Evolutionary conservation across 2,329 filamentous ascomycete genomes (phyloP), one percentile per base, ranked within the genome.

Genomic region (Aspergillus sp.): DNA sequence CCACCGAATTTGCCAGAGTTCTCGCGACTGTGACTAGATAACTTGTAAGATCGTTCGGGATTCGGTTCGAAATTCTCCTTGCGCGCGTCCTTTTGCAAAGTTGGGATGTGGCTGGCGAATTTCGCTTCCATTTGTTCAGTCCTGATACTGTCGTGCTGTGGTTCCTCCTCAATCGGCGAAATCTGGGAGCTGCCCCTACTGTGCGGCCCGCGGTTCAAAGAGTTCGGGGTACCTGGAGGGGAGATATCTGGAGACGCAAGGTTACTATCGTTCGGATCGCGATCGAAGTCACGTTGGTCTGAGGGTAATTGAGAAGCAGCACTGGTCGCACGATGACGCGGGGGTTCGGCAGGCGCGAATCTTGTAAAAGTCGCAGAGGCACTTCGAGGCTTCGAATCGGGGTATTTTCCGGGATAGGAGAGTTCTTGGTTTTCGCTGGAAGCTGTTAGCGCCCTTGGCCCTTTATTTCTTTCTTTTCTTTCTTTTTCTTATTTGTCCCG

Each of bases 1-100:
- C 62, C 61, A 19, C 50, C 55, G 22, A 60, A 79, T 59, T 86
- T 83, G 7, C 82, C 83, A 3, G 84, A 84, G 60, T 79, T 63
- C 37, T 48, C 39, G 47, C 52, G 32, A 7, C 53, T 42, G 13
- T 46, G 39, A 42, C 53, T 55, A 10, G 53, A 52, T 7, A 54
- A 12, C 25, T 12, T 30, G 25, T 30, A 48, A 37, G 13, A 48
- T 48, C 9, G 51, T 38, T 47, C 39, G 57, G 7, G 22, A 30
- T 12, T 39, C 17, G 15, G 7, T 15, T 39, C 37, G 37, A 44
- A 13, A 25, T 17, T 33, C 17, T 48, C 49, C 45, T n/a, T 47
- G 44, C 35, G 45, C 20, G 33, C 35, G 38, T 37, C 17, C 53
- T 59, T 61, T 44, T 56, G 60, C 48, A 58, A 49, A 39, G 59